Percentiles rank a stretch among this genome's conserved stretches.
These are phyloP conservation scores for Backusella liffmaniae DNA, from an alignment of 192 early-diverging fungal species.

Conservation along the genomic window DNA sequence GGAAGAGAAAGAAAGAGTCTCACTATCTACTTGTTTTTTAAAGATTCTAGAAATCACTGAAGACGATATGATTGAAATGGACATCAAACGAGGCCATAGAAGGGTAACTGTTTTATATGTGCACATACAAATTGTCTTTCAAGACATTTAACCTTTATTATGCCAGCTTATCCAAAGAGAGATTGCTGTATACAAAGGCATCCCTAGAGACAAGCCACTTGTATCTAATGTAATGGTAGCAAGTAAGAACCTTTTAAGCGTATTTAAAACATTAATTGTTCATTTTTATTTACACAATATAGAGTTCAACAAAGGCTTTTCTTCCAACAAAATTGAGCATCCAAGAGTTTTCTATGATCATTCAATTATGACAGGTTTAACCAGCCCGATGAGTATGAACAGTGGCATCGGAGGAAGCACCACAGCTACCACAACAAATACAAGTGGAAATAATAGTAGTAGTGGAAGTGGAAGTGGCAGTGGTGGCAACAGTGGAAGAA, in stretches of 20 bases:
- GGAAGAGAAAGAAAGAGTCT: background rate
- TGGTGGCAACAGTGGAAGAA: background rate
- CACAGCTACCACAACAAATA: background rate
- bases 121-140: background rate
- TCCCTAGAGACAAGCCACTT: conserved; percentile 18
- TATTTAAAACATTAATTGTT: background rate
- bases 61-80: conserved; percentile 29
- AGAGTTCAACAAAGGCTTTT: background rate
- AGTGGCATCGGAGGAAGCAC: background rate
- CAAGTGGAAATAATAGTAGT: conserved; percentile 2
- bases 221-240: conserved; percentile 10
- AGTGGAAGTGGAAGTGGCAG: background rate
- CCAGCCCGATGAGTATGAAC: background rate
- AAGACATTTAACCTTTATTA: background rate
- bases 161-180: conserved; percentile 30
- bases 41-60: conserved; percentile 34
- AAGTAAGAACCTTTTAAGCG: background rate
- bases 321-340: background rate
- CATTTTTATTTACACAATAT: background rate
- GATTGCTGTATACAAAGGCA: conserved; percentile 27
- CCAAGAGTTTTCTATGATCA: background rate
- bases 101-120: conserved; percentile 22
- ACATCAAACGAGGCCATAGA: conserved; percentile 35
- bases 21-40: background rate
- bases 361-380: background rate